Percentiles rank a stretch among this genome's conserved stretches.
Conservation (phyloP, 1,284 basidiomycete species). For the Sporisorium exsertum region DNA sequence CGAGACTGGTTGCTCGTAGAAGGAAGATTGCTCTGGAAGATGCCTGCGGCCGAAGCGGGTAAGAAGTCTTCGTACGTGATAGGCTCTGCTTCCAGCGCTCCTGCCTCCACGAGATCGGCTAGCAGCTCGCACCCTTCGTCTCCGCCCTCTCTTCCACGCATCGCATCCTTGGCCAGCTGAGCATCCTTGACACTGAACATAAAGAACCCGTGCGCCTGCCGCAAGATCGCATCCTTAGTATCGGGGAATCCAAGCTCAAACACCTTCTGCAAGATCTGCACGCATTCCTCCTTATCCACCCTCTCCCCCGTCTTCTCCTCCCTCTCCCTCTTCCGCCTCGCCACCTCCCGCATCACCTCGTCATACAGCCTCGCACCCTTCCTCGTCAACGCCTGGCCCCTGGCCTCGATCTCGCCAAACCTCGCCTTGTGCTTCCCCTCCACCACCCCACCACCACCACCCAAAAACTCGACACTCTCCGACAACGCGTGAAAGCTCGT, state of each 20-base stretch:
- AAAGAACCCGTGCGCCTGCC: slow-evolving; percentile 63
- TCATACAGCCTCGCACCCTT: slow-evolving; percentile 62
- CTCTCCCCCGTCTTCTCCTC: slow-evolving; percentile 29
- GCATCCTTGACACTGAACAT: slow-evolving; percentile 30
- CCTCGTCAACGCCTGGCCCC: slow-evolving; percentile 70
- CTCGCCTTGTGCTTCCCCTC: slow-evolving; percentile 70
- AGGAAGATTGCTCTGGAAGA: slow-evolving; percentile 70
- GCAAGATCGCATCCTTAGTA: slow-evolving; percentile 60
- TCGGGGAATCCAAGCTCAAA: slow-evolving; percentile 68
- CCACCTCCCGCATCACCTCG: slow-evolving; percentile 56
- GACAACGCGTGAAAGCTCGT: slow-evolving; percentile 71
- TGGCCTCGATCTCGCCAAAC: slow-evolving; percentile 72
- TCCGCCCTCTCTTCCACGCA: neutral
- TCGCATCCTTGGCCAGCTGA: slow-evolving; percentile 14
- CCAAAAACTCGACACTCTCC: slow-evolving; percentile 69
- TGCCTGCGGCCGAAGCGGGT: slow-evolving; percentile 71
- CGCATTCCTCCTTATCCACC: slow-evolving; percentile 44
- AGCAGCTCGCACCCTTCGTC: slow-evolving; percentile 14
- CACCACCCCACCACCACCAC: slow-evolving; percentile 20
- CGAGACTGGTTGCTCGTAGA: neutral
- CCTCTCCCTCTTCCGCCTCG: slow-evolving; percentile 59
- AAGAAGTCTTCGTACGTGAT: slow-evolving; percentile 72
- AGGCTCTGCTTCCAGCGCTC: slow-evolving; percentile 65
- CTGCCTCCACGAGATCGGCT: slow-evolving; percentile 60
- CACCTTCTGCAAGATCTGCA: slow-evolving; percentile 43